Percentiles rank a stretch among this genome's conserved stretches.
Evolutionary conservation across 2,329 filamentous ascomycete genomes (phyloP).

Genomic region (Diaporthe nobilis): DNA sequence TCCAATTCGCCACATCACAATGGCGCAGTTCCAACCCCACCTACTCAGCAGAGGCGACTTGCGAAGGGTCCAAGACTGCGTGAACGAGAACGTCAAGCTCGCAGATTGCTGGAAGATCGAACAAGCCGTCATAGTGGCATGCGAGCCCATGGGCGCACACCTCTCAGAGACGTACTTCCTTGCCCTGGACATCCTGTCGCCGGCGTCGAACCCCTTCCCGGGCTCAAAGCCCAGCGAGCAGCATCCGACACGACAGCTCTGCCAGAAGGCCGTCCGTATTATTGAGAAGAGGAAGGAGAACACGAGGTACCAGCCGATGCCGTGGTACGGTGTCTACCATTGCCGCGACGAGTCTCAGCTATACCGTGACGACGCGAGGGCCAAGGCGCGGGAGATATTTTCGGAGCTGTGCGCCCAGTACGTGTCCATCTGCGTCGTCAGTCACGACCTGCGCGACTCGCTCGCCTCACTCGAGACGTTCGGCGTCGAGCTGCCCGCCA

Average conservation of each 20-base stretch:
- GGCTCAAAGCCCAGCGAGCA: not conserved
- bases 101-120: constrained; percentile 15
- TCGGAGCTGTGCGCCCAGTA: not conserved
- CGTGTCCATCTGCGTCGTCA: not conserved
- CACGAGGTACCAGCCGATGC: not conserved
- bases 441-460: not conserved
- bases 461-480: not conserved
- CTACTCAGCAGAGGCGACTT: not conserved
- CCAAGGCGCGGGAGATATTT: not conserved
- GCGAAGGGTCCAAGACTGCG: not conserved
- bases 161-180: not conserved
- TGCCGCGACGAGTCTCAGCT: not conserved
- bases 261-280: not conserved
- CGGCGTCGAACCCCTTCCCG: not conserved
- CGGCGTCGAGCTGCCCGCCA: not conserved
- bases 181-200: not conserved
- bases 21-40: constrained; percentile 1
- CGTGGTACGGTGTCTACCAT: not conserved
- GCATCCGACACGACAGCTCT: constrained; percentile 5
- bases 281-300: not conserved
- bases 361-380: not conserved
- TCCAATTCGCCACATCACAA: not conserved
- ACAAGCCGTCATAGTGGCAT: not conserved
- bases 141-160: constrained; percentile 8
- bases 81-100: not conserved